phyloP scores from a whole-genome alignment of 2,329 filamentous ascomycete species.

The Diaporthe citriasiana region DNA sequence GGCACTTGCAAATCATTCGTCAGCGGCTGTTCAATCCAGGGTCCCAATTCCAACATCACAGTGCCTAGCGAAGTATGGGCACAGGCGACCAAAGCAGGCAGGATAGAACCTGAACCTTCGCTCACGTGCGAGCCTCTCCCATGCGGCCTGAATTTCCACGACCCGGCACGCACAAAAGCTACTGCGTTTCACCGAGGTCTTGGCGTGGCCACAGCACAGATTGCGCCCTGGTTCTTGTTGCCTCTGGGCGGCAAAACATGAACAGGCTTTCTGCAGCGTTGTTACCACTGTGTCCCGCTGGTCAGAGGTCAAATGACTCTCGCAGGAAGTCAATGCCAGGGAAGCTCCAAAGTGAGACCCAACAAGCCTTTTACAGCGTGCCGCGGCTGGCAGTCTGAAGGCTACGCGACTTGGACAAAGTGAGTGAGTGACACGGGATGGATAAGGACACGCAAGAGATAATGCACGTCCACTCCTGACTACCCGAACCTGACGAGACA shows the following conservation, averaged over 20 bases:
- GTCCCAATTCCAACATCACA: background rate
- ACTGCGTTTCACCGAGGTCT: slow-evolving; percentile 31
- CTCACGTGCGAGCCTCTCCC: slow-evolving; percentile 22
- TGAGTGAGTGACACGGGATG: background rate
- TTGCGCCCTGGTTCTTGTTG: slow-evolving; percentile 22
- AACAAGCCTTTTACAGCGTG: slow-evolving; percentile 21
- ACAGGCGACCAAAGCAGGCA: background rate
- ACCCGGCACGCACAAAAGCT: slow-evolving; percentile 12
- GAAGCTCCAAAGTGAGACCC: slow-evolving; percentile 27
- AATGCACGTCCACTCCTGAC: background rate
- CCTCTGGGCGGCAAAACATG: slow-evolving; percentile 22
- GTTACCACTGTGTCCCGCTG: slow-evolving; percentile 18
- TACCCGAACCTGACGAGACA: slow-evolving; percentile 27
- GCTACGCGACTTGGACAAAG: background rate
- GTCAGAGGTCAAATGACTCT: slow-evolving; percentile 18
- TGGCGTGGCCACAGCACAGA: slow-evolving; percentile 31
- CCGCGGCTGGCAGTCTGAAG: background rate
- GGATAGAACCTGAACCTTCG: background rate
- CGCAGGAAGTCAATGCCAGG: slow-evolving; percentile 29
- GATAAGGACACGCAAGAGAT: background rate
- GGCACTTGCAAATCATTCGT: slow-evolving; percentile 12
- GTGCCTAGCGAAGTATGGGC: slow-evolving; percentile 2
- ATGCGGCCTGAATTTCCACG: slow-evolving; percentile 33
- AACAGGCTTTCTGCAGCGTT: slow-evolving; percentile 27
- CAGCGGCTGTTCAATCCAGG: slow-evolving; percentile 6